These are phyloP conservation scores for Aspergillus cejpii DNA, from an alignment of 2,329 filamentous ascomycete genomes.

Conservation along the genomic window DNA sequence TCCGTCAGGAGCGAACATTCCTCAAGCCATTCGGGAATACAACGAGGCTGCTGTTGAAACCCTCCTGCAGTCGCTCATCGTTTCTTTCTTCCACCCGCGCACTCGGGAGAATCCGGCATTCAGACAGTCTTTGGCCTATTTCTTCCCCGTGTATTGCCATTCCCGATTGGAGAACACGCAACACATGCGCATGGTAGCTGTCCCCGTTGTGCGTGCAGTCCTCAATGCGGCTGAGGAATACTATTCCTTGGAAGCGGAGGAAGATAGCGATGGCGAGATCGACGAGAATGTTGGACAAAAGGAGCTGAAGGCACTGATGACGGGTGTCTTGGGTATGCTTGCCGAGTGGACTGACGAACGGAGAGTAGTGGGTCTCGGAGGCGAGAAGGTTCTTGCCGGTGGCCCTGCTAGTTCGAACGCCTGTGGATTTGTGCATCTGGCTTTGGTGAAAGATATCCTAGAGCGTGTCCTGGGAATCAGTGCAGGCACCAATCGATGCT, in stretches of 20 bases:
- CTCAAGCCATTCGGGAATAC: slow-evolving; percentile 36
- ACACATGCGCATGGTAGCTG: slow-evolving; percentile 67
- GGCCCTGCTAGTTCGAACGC: slow-evolving; percentile 50
- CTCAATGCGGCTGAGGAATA: slow-evolving; percentile 53
- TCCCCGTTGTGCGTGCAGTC: slow-evolving; percentile 68
- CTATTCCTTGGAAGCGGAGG: slow-evolving; percentile 65
- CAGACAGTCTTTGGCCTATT: slow-evolving; percentile 82
- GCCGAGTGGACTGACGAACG: slow-evolving; percentile 94
- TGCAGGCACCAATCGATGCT: slow-evolving; percentile 29
- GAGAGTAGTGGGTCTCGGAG: slow-evolving; percentile 60
- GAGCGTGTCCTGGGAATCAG: slow-evolving; percentile 59
- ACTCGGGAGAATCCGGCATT: slow-evolving; percentile 74
- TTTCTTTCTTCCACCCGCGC: slow-evolving; percentile 84
- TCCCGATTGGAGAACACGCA: slow-evolving; percentile 74
- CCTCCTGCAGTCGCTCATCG: slow-evolving; percentile 74
- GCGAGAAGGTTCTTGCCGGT: slow-evolving; percentile 41
- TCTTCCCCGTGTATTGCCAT: slow-evolving; percentile 90
- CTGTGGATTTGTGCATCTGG: slow-evolving; percentile 71
- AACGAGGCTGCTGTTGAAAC: slow-evolving; percentile 57
- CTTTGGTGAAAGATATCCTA: slow-evolving; percentile 69
- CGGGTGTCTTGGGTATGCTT: slow-evolving; percentile 70
- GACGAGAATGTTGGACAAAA: slow-evolving; percentile 68
- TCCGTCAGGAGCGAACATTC: slow-evolving; percentile 49
- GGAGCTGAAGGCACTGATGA: slow-evolving; percentile 50
- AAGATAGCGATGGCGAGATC: slow-evolving; percentile 66